Evolutionary conservation across 805 yeast species (phyloP), one percentile per base, ranked within the genome.

Genomic region (Yamadazyma ubonensis): DNA sequence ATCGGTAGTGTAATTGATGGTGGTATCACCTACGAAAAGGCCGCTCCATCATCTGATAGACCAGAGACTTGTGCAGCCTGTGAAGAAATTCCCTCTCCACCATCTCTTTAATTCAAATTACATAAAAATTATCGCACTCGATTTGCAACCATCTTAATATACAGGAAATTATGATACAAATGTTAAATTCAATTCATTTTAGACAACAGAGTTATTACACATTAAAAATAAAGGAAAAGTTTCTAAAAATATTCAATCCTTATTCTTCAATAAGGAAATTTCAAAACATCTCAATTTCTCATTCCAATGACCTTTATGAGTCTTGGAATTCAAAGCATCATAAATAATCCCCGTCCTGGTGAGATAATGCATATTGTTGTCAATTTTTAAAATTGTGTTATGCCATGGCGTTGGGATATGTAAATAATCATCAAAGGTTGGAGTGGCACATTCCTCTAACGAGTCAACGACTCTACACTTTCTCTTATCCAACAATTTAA

Each of bases 361-460:
- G 12, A 60, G 58, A 18, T 22, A 44, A 48, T 41, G 49, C n/a
- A 59, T 53, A 25, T 56, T 55, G 22, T 67, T 70, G 33, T 30
- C 39, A 39, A 72, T 54, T 36, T 63, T 60, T 18, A 75, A 72
- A 10, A 78, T 69, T 38, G 76, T 62, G 48, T 79, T 79, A 55
- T 78, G 84, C 83, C 83, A 79, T 33, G 84, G 83, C 0, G 83
- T 78, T 36, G 84, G 83, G 42, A 79, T 77, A 54, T 79, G 84
- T 42, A 79, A 65, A 46, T 75, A 59, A 47, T 76, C 82, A 31
- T 73, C 78, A 51, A 61, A 70, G 19, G 52, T 52, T 2, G 78
- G 81, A 23, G 50, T 51, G 20, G 50, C 50, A 36, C 57, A 58
- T 34, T 63, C 63, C 36, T 71, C 73, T 23, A 78, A 55, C n/a